Percentiles rank a stretch among this genome's conserved stretches.
These are phyloP conservation scores for Coemansia nantahalensis DNA, from an alignment of 192 early-diverging fungal species.

Conservation along the genomic window DNA sequence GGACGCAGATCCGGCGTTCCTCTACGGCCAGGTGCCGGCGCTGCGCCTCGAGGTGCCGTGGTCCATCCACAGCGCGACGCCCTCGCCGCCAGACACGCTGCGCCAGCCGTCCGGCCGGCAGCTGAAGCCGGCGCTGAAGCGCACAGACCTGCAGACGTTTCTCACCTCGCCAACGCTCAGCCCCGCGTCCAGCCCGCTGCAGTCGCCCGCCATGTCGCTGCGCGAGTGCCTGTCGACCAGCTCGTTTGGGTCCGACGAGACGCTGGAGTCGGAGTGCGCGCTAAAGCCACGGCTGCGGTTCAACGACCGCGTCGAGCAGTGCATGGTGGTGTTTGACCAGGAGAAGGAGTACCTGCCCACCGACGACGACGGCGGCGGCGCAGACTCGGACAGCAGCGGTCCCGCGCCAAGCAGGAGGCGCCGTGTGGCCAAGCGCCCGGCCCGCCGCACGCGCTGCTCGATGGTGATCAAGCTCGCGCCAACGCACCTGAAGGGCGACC, in stretches of 20 bases:
- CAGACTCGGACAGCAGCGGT: background rate
- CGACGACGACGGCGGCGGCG: conserved; percentile 35
- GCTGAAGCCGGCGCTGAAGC: conserved; percentile 45
- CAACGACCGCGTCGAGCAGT: conserved; percentile 55
- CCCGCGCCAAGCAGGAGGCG: conserved; percentile 2
- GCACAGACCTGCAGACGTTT: conserved; percentile 47
- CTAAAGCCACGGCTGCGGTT: conserved; percentile 49
- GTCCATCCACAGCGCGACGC: conserved; percentile 18
- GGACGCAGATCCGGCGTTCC: conserved; percentile 52
- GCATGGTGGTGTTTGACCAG: conserved; percentile 53
- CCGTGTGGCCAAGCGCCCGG: conserved; percentile 2
- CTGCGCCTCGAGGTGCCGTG: conserved; percentile 42
- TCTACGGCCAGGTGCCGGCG: conserved; percentile 48
- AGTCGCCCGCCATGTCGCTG: conserved; percentile 43
- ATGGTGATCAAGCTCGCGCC: conserved; percentile 51
- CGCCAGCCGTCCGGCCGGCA: conserved; percentile 3
- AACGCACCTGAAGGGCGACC: conserved; percentile 48
- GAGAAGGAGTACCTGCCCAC: conserved; percentile 52
- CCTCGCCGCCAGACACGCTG: background rate
- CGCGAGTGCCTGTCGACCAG: conserved; percentile 50
- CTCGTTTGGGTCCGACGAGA: conserved; percentile 41
- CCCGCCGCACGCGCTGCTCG: conserved; percentile 25
- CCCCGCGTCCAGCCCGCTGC: conserved; percentile 32
- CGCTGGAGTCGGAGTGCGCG: conserved; percentile 27
- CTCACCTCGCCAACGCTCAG: conserved; percentile 49